A percentile compares a stretch with the other conserved stretches of the same genome.
Evolutionary conservation across 495 filamentous ascomycete species (phyloP).

Genomic region (Penicillium riverlandense): DNA sequence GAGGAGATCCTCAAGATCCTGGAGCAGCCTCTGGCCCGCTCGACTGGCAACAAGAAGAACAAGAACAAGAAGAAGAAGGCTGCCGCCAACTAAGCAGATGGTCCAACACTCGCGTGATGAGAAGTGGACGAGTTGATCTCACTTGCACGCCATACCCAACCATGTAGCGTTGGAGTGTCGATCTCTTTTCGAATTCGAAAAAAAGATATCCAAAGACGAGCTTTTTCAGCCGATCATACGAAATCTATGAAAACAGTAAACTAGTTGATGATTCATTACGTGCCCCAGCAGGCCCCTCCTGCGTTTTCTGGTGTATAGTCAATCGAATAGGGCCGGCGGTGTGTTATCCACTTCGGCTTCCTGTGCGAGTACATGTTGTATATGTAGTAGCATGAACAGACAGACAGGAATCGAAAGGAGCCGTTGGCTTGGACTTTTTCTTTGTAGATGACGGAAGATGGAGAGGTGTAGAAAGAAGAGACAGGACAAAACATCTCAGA

Average conservation of each 20-base stretch:
- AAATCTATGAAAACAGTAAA: conserved; percentile 8
- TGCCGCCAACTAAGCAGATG: conserved; percentile 27
- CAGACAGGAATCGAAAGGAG: background rate
- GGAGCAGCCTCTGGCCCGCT: conserved; percentile 72
- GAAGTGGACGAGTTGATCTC: conserved; percentile 2
- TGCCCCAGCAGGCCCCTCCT: background rate
- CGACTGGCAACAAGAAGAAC: conserved; percentile 65
- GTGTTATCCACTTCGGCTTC: background rate
- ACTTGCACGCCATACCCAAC: conserved; percentile 8
- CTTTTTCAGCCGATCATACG: conserved; percentile 9
- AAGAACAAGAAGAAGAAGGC: conserved; percentile 91
- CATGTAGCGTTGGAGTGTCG: conserved; percentile 6
- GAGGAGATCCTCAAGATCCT: conserved; percentile 92
- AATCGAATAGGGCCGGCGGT: background rate
- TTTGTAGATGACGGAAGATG: too few relatives aligned
- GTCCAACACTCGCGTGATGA: too few relatives aligned
- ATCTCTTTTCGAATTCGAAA: conserved; percentile 6
- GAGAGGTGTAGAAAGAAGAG: too few relatives aligned
- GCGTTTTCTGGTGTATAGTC: too few relatives aligned
- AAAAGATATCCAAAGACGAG: conserved; percentile 1
- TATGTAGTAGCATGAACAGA: conserved; percentile 6
- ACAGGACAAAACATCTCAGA: too few relatives aligned
- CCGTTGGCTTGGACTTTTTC: background rate
- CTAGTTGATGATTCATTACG: conserved; percentile 6
- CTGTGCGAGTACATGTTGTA: background rate